These are phyloP conservation scores for Mycena kentingensis DNA, from an alignment of 768 basidiomycete genomes.

Conservation along the genomic window DNA sequence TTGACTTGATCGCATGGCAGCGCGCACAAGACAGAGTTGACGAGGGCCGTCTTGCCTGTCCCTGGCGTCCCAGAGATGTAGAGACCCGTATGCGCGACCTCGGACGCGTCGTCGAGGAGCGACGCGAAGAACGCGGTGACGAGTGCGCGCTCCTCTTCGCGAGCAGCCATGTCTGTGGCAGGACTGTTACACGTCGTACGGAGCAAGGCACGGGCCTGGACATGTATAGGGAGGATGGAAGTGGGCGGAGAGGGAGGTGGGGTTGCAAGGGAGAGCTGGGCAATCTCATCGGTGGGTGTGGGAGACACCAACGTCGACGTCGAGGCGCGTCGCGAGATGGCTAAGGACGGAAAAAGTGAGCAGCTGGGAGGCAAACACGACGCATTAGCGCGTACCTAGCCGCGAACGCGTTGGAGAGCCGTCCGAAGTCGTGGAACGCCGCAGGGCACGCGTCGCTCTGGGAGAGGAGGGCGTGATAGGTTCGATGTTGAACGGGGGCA, in stretches of 20 bases:
- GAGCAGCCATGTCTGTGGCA: conserved; percentile 61
- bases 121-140: conserved; percentile 62
- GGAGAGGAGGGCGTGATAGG: conserved; percentile 27
- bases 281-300: conserved; percentile 48
- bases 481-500: conserved; percentile 59
- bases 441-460: conserved; percentile 13
- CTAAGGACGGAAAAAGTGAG: conserved; percentile 33
- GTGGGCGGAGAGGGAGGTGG: conserved; percentile 64
- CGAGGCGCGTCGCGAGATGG: conserved; percentile 50
- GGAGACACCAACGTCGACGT: conserved; percentile 45
- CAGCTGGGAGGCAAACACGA: neutral
- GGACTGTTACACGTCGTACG: conserved; percentile 67
- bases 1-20: conserved; percentile 45
- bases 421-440: conserved; percentile 39
- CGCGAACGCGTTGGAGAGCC: conserved; percentile 45
- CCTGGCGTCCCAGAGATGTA: conserved; percentile 95
- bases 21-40: conserved; percentile 61
- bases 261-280: conserved; percentile 51
- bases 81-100: conserved; percentile 47
- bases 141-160: conserved; percentile 59
- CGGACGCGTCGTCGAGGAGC: conserved; percentile 44
- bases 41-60: conserved; percentile 87
- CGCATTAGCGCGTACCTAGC: conserved; percentile 40
- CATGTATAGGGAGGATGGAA: conserved; percentile 50
- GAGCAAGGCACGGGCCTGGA: conserved; percentile 67